Conservation (phyloP, 108 stramenopile genomes). For the Heterococcus sp. region DNA sequence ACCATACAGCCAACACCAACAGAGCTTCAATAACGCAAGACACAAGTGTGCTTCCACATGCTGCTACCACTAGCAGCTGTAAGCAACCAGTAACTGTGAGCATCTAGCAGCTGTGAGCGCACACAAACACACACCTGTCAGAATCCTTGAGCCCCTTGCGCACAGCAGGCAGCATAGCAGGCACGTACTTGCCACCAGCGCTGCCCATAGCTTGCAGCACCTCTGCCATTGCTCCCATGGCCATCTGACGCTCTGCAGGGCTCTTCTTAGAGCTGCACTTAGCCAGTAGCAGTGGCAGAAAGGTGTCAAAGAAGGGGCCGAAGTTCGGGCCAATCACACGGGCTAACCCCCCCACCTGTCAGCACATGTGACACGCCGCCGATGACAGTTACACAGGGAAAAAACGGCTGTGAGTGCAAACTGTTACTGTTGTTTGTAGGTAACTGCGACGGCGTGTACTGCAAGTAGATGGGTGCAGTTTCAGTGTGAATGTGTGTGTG, state of each 20-base stretch:
- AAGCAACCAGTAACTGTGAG: too few species aligned
- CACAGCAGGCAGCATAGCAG: background rate
- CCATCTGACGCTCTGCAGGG: conserved; percentile 86
- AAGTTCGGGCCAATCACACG: conserved; percentile 41
- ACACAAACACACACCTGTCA: background rate
- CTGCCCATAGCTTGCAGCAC: conserved; percentile 34
- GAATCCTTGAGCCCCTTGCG: background rate
- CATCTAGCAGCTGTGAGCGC: too few species aligned
- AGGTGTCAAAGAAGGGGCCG: conserved; percentile 45
- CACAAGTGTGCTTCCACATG: too few species aligned
- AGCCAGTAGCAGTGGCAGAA: conserved; percentile 76
- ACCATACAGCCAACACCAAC: too few species aligned
- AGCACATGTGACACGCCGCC: background rate
- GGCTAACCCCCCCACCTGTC: background rate
- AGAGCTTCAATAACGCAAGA: too few species aligned
- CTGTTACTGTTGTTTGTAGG: background rate
- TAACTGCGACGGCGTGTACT: too few species aligned
- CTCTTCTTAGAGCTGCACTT: conserved; percentile 82
- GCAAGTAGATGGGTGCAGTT: too few species aligned
- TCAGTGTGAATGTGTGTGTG: too few species aligned
- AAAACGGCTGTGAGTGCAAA: background rate
- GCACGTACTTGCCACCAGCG: background rate
- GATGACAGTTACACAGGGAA: background rate
- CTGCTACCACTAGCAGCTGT: background rate
- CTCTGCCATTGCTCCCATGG: conserved; percentile 88